phyloP scores from a whole-genome alignment of 73 alveolate species.

The Paramecium biaurelia region DNA sequence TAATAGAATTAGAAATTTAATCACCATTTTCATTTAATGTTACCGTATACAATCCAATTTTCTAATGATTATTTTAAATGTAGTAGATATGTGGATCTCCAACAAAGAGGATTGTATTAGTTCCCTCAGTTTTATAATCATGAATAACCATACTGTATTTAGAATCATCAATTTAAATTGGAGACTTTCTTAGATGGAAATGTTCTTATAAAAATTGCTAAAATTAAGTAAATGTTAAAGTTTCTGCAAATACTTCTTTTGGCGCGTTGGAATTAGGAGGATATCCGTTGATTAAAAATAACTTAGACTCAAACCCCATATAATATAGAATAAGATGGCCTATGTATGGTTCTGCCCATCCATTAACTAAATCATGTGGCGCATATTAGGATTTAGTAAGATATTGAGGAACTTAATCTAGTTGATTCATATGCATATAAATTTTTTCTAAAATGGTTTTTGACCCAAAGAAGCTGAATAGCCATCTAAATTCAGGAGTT shows the following conservation, averaged over 20 bases:
- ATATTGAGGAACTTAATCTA: background rate
- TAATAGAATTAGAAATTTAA: background rate
- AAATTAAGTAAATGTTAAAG: background rate
- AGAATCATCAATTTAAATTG: background rate
- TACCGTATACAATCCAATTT: background rate
- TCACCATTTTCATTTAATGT: background rate
- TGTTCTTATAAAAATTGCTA: background rate
- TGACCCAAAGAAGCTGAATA: constrained; percentile 8
- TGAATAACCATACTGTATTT: background rate
- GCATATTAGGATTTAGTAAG: background rate
- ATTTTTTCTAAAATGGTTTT: background rate
- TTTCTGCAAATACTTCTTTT: background rate
- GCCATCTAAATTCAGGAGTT: background rate
- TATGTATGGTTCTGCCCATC: constrained; percentile 53
- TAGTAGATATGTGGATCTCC: constrained; percentile 34
- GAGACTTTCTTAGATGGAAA: background rate
- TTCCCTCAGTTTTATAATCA: background rate
- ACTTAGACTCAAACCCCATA: constrained; percentile 7
- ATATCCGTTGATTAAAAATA: constrained; percentile 5
- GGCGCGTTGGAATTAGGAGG: constrained; percentile 40
- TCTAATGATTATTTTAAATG: background rate
- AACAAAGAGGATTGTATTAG: background rate
- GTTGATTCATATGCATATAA: background rate
- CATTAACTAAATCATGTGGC: background rate
- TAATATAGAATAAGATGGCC: background rate